Evolutionary conservation across 2,329 filamentous ascomycete species (phyloP).

Genomic region (Ceratocystis papillata): DNA sequence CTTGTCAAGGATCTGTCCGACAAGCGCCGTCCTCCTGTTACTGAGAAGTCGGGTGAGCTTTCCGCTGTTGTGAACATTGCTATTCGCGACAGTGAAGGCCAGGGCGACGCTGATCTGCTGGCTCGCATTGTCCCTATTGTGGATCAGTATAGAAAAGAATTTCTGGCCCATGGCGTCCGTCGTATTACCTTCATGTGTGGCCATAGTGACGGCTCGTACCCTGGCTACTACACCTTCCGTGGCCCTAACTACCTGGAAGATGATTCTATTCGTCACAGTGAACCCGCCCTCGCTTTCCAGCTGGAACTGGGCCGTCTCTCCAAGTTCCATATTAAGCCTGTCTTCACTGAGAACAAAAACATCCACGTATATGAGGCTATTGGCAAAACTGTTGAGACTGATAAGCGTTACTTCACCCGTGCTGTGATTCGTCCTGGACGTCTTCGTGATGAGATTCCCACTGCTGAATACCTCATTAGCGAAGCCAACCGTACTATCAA

Average conservation of each 20-base stretch:
- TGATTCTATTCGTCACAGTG: slow-evolving; percentile 89
- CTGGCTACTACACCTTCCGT: slow-evolving; percentile 96
- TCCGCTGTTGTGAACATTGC: slow-evolving; percentile 89
- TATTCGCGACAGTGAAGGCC: slow-evolving; percentile 74
- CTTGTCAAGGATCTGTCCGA: slow-evolving; percentile 62
- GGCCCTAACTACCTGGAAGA: slow-evolving; percentile 84
- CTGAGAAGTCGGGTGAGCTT: slow-evolving; percentile 60
- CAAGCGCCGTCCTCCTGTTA: slow-evolving; percentile 53
- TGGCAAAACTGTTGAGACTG: slow-evolving; percentile 86
- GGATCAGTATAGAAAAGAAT: slow-evolving; percentile 69
- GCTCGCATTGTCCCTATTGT: slow-evolving; percentile 65
- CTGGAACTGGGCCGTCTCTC: slow-evolving; percentile 86
- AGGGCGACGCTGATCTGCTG: slow-evolving; percentile 71
- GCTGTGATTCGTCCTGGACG: slow-evolving; percentile 89
- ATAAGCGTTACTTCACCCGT: slow-evolving; percentile 97
- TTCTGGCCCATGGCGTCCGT: slow-evolving; percentile 69
- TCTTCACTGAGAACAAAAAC: slow-evolving; percentile 98
- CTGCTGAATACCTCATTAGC: slow-evolving; percentile 95
- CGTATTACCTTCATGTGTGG: slow-evolving; percentile 94
- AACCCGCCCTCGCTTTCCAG: slow-evolving; percentile 96
- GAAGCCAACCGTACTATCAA: slow-evolving; percentile 95
- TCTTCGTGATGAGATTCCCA: slow-evolving; percentile 92
- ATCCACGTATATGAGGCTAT: slow-evolving; percentile 97
- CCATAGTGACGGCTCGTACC: slow-evolving; percentile 85
- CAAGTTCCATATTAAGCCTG: slow-evolving; percentile 96